These are phyloP conservation scores for Neurospora cerealis DNA, from an alignment of 495 filamentous ascomycete genomes.

Conservation along the genomic window DNA sequence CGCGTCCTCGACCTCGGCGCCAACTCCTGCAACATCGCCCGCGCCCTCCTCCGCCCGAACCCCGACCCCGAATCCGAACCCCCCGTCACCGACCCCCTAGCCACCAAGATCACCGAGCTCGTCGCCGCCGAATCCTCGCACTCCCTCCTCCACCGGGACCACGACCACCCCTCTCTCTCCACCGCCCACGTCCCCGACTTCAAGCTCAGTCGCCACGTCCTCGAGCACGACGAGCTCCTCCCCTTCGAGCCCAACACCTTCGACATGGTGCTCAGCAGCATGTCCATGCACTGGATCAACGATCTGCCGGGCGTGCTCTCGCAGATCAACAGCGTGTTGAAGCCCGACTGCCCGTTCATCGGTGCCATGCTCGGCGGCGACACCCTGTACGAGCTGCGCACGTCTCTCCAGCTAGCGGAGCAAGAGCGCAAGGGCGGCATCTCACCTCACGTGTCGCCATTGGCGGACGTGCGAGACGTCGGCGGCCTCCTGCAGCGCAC, in stretches of 20 bases:
- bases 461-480: slow-evolving; percentile 88
- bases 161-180: slow-evolving; percentile 69
- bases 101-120: slow-evolving; percentile 56
- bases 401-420: slow-evolving; percentile 87
- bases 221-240: slow-evolving; percentile 59
- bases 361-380: slow-evolving; percentile 96
- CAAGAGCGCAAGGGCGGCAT: slow-evolving; percentile 81
- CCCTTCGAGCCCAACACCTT: slow-evolving; percentile 72
- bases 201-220: slow-evolving; percentile 57
- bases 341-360: slow-evolving; percentile 86
- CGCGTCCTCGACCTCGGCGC: slow-evolving; percentile 88
- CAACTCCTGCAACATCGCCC: slow-evolving; percentile 90
- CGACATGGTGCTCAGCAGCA: slow-evolving; percentile 77
- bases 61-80: slow-evolving; percentile 44
- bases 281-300: slow-evolving; percentile 96
- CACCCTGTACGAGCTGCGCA: slow-evolving; percentile 86
- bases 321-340: slow-evolving; percentile 73
- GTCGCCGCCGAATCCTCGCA: slow-evolving; percentile 73
- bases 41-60: slow-evolving; percentile 59
- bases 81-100: slow-evolving; percentile 50
- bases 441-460: slow-evolving; percentile 72
- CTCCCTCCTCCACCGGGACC: slow-evolving; percentile 73
- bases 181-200: slow-evolving; percentile 46
- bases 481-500: slow-evolving; percentile 78
- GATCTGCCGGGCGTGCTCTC: slow-evolving; percentile 75